Percentiles rank a stretch among this genome's conserved stretches.
Evolutionary conservation across 352 stramenopile genomes (phyloP).

Genomic region (Aphanomyces stellatus): DNA sequence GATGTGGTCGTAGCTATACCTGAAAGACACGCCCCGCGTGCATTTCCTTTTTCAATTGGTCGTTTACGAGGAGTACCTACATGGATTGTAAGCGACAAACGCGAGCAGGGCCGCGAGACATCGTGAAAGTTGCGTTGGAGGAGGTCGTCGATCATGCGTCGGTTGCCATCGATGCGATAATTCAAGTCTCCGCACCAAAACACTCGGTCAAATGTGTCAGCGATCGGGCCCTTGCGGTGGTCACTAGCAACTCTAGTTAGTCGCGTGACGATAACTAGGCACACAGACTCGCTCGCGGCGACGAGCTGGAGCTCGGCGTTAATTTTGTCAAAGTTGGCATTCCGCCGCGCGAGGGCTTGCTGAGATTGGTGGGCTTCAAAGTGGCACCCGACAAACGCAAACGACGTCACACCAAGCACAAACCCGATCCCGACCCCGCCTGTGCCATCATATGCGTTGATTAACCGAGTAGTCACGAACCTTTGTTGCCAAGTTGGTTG

Average conservation of each 20-base stretch:
- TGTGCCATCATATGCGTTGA: neutral
- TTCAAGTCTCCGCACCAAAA: constrained; percentile 94
- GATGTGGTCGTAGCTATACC: neutral
- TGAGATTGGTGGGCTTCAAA: constrained; percentile 89
- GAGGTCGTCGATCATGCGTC: constrained; percentile 79
- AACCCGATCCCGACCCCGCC: constrained; percentile 87
- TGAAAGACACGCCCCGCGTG: constrained; percentile 71
- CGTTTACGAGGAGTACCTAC: constrained; percentile 69
- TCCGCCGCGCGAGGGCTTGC: constrained; percentile 72
- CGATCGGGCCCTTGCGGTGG: constrained; percentile 24
- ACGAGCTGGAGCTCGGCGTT: constrained; percentile 62
- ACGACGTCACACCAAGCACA: constrained; percentile 57
- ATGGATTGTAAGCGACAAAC: neutral
- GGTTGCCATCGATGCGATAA: constrained; percentile 89
- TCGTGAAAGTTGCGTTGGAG: constrained; percentile 62
- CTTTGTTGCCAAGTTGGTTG: constrained; percentile 95
- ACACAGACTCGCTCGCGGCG: neutral
- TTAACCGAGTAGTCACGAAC: neutral
- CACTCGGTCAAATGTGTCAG: constrained; percentile 76
- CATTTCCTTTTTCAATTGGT: constrained; percentile 87
- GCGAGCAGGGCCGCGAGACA: neutral
- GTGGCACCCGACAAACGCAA: constrained; percentile 91
- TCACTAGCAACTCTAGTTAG: too few relatives aligned
- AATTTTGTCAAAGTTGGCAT: constrained; percentile 87
- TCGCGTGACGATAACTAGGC: too few relatives aligned